phyloP scores from a whole-genome alignment of 495 filamentous ascomycete species.

The Lentithecium fluviatile region DNA sequence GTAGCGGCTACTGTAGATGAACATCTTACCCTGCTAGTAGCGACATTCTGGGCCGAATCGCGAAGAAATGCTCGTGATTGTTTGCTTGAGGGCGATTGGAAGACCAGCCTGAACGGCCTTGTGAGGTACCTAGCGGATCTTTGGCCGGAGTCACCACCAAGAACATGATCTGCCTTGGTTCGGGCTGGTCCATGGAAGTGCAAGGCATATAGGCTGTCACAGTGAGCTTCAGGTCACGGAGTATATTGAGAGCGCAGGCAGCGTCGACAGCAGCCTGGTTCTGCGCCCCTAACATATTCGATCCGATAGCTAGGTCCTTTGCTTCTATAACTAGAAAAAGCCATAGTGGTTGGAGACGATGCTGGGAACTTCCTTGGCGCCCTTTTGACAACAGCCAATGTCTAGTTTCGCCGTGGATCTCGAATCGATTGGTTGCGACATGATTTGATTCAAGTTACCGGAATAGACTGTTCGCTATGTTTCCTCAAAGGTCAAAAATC shows the following conservation, averaged over 20 bases:
- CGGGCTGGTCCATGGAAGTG: too few species aligned
- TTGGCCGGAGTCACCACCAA: neutral
- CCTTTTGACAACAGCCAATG: too few species aligned
- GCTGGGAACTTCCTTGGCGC: neutral
- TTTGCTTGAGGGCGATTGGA: conserved; percentile 8
- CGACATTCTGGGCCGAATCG: conserved; percentile 5
- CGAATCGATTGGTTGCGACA: too few species aligned
- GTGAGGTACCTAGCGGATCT: conserved; percentile 5
- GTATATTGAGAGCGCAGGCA: conserved; percentile 11
- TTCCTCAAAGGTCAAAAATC: too few species aligned
- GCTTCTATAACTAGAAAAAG: conserved; percentile 23
- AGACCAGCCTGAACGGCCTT: conserved; percentile 5
- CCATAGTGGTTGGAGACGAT: neutral
- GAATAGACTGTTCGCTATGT: too few species aligned
- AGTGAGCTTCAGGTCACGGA: conserved; percentile 1
- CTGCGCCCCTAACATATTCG: conserved; percentile 16
- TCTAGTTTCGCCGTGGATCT: too few species aligned
- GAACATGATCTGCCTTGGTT: too few species aligned
- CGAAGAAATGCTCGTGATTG: conserved; percentile 7
- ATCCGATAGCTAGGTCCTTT: conserved; percentile 18
- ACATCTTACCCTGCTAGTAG: neutral
- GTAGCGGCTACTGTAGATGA: conserved; percentile 3
- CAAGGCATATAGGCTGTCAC: too few species aligned
- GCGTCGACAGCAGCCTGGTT: conserved; percentile 19
- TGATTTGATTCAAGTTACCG: too few species aligned